phyloP scores from a whole-genome alignment of 345 rosid genomes.

The Citrus cavaleriei region DNA sequence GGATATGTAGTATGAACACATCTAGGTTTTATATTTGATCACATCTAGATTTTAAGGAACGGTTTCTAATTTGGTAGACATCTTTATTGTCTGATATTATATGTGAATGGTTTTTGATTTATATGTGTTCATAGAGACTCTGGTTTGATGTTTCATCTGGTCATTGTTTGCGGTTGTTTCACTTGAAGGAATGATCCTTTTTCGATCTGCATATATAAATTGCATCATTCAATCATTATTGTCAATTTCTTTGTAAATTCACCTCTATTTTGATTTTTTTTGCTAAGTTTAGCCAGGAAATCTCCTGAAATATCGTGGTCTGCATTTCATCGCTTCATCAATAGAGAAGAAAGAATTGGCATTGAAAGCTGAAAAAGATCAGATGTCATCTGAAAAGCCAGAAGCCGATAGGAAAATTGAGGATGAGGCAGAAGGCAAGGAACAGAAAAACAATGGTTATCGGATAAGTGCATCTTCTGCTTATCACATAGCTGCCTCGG shows the following conservation, averaged over 20 bases:
- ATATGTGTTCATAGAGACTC: neutral
- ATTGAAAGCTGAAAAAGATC: slow-evolving; percentile 33
- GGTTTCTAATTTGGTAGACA: neutral
- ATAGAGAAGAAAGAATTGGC: slow-evolving; percentile 58
- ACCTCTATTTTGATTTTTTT: neutral
- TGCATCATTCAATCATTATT: neutral
- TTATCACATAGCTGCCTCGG: slow-evolving; percentile 76
- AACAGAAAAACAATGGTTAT: slow-evolving; percentile 33
- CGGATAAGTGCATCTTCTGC: slow-evolving; percentile 61
- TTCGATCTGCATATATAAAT: neutral
- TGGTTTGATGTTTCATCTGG: neutral
- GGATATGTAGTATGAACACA: neutral
- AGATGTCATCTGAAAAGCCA: slow-evolving; percentile 32
- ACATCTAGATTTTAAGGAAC: neutral
- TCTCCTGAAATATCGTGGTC: slow-evolving; percentile 55
- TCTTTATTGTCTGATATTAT: neutral
- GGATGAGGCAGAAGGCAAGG: slow-evolving; percentile 25
- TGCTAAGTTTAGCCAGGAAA: slow-evolving; percentile 50
- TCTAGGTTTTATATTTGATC: neutral
- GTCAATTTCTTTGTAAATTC: neutral
- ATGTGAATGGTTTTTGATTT: neutral
- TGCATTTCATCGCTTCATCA: slow-evolving; percentile 72
- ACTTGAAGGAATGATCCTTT: neutral
- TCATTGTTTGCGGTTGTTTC: neutral
- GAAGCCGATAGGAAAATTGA: slow-evolving; percentile 29